Evolutionary conservation across 2,329 filamentous ascomycete genomes (phyloP).

Genomic region (Chaetothyriales sp.): DNA sequence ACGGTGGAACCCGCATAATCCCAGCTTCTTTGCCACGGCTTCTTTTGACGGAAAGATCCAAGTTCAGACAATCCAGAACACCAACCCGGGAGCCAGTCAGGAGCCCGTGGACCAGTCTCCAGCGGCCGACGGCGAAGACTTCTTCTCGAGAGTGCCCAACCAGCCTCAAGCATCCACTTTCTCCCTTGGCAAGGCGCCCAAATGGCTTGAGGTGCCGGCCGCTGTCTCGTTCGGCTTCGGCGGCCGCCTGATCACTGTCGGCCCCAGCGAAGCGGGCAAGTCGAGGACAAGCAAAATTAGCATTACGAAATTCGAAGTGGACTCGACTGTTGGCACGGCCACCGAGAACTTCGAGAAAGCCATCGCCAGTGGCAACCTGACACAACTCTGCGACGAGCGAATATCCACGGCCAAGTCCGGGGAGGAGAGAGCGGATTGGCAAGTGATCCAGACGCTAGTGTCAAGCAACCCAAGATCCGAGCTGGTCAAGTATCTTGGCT

Average conservation of each 20-base stretch:
- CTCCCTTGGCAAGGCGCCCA: conserved; percentile 70
- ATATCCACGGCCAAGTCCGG: conserved; percentile 63
- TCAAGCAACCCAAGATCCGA: conserved; percentile 73
- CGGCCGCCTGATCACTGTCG: conserved; percentile 73
- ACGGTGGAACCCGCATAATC: conserved; percentile 84
- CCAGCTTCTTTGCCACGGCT: conserved; percentile 80
- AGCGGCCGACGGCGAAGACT: conserved; percentile 78
- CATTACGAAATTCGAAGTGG: conserved; percentile 79
- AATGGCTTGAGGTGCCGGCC: conserved; percentile 74
- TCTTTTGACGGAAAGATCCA: conserved; percentile 96
- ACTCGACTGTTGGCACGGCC: conserved; percentile 68
- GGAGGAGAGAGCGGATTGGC: conserved; percentile 92
- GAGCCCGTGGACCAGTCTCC: conserved; percentile 45
- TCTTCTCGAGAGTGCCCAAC: conserved; percentile 85
- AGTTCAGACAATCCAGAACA: conserved; percentile 87
- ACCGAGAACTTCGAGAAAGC: conserved; percentile 79
- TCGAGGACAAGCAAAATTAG: conserved; percentile 58
- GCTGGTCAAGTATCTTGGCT: conserved; percentile 82
- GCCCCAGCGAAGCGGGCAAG: conserved; percentile 47
- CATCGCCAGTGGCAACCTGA: conserved; percentile 62
- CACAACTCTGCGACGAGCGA: conserved; percentile 65
- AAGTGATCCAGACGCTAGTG: conserved; percentile 78
- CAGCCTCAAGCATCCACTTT: conserved; percentile 86
- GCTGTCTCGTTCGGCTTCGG: conserved; percentile 91
- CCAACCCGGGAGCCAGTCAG: conserved; percentile 62